Evolutionary conservation across 192 early-diverging fungal species (phyloP).

Genomic region (Chytriomyces sp.): DNA sequence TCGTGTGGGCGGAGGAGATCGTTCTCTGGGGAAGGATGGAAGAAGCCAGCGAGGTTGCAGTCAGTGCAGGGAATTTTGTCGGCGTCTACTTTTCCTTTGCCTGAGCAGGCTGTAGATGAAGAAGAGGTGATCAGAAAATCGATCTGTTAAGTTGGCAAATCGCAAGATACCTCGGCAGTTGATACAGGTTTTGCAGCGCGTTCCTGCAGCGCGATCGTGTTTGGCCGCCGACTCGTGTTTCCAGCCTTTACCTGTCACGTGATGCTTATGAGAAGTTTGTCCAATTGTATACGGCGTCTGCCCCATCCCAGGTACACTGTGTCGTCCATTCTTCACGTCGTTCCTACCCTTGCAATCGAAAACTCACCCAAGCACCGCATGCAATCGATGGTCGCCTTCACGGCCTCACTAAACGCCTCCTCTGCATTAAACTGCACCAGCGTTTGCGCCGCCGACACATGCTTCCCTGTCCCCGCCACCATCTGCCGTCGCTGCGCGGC

Average conservation of each 20-base stretch:
- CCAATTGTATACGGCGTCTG: no score
- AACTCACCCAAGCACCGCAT: conserved; percentile 27
- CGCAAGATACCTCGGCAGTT: conserved; percentile 37
- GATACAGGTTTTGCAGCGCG: conserved; percentile 38
- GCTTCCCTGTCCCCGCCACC: no score
- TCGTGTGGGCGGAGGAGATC: conserved; percentile 33
- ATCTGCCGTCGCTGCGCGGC: no score
- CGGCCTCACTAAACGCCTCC: not conserved
- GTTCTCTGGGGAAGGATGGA: conserved; percentile 33
- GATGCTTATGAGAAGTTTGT: no score
- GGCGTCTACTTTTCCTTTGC: conserved; percentile 30
- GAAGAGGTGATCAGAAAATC: no score
- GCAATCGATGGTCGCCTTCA: conserved; percentile 23
- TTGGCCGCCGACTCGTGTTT: conserved; percentile 39
- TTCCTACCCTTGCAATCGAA: no score
- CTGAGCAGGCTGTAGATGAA: conserved; percentile 34
- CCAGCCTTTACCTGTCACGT: conserved; percentile 30
- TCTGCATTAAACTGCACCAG: not conserved
- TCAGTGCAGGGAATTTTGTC: conserved; percentile 36
- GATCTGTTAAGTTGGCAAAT: no score
- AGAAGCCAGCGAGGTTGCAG: conserved; percentile 42
- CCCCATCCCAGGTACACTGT: no score
- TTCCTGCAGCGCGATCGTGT: conserved; percentile 33
- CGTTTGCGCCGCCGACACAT: conserved; percentile 3
- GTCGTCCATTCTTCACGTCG: no score